Evolutionary conservation across 805 yeast genomes (phyloP), one percentile per base, ranked within the genome.

Genomic region (Ogataea trehalophila): DNA sequence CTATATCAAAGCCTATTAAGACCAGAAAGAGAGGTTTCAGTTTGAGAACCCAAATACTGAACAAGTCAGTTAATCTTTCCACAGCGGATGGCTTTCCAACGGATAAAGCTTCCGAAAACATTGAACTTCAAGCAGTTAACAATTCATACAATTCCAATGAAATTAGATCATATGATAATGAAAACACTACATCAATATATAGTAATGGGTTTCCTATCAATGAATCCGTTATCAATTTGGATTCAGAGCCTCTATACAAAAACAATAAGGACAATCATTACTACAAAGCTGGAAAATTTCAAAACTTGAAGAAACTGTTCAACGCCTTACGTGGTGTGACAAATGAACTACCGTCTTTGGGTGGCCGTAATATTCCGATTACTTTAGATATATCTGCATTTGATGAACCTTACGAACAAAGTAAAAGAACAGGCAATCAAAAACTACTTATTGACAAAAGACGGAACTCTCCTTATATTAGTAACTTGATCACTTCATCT

Each of bases 401-500:
- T 29, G 57, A 47, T 16, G 57, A 52, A 17, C 65, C 63, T 5
- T 16, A 58, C 53, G 16, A 71, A 62, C 53, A 60, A 58, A 36
- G 69, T 62, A 44, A 60, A 17, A 53, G 54, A 33, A 47, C 56
- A n/a, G 61, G 26, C 5, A 6, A 62, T 47, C 45, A 50, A 35
- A 58, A 65, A 31, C 61, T 69, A 2, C 67, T 84, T 35, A 58
- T 83, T 2, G 98, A 92, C 65, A 94, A 85, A 60, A 73, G 97
- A 50, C 78, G 75, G 6, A 66, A 72, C 6, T 73, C 63, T 38
- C 81, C 88, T 0, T 92, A 85, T 63, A 58, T 75, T 46, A 65
- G 75, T 49, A 94, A 94, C 65, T 57, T 74, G 29, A 84, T 94
- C 50, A 87, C 95, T 0, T 90, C 97, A 0, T 85, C 98, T 3